Conservation (phyloP, 345 rosid species). For the Excoecaria cochinchinensis region DNA sequence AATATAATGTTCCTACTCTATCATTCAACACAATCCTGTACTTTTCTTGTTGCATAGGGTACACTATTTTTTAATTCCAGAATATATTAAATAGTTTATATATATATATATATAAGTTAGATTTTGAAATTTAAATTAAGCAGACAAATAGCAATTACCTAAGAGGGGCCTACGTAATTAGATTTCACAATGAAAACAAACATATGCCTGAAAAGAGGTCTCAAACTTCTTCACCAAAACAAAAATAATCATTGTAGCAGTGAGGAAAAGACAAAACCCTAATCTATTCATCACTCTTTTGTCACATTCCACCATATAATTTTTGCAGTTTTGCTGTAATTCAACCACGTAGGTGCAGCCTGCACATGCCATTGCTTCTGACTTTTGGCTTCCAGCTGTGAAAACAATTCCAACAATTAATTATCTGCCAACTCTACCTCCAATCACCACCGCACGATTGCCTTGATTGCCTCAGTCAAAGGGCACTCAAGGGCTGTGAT, state of each 20-base stretch:
- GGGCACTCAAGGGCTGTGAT: conserved; percentile 6
- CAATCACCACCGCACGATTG: conserved; percentile 1
- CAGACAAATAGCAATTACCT: conserved; percentile 14
- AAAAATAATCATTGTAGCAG: conserved; percentile 8
- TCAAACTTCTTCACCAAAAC: conserved; percentile 35
- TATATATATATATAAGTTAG: background rate
- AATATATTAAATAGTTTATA: no score
- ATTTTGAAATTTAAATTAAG: conserved; percentile 31
- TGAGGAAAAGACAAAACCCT: conserved; percentile 21
- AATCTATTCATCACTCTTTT: conserved; percentile 11
- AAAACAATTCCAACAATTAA: background rate
- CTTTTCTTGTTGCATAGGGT: no score
- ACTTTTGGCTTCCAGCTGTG: conserved; percentile 33
- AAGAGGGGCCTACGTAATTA: conserved; percentile 27
- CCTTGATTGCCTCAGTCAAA: background rate
- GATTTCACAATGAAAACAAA: conserved; percentile 14
- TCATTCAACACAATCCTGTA: no score
- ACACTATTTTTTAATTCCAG: no score
- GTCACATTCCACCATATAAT: conserved; percentile 10
- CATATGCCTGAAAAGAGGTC: conserved; percentile 8
- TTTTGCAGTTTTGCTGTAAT: background rate
- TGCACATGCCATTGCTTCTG: conserved; percentile 5
- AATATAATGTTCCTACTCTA: no score
- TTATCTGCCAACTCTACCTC: background rate
- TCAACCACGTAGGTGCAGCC: conserved; percentile 29